Evolutionary conservation across 2,329 filamentous ascomycete genomes (phyloP), one percentile per base, ranked within the genome.

Genomic region (Penicillium crustosum): DNA sequence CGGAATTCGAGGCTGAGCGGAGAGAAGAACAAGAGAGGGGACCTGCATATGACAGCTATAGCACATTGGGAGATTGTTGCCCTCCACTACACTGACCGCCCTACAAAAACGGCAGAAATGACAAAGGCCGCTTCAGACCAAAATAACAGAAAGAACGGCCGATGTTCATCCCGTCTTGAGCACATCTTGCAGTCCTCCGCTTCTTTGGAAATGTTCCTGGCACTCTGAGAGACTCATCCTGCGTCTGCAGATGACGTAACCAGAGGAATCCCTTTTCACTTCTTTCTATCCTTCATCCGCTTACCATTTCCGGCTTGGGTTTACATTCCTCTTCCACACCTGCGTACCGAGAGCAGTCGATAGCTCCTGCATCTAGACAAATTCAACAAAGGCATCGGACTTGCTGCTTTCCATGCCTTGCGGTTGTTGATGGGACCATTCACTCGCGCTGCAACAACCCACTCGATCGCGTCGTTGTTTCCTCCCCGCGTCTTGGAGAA

Each of bases 51-150:
- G 57, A 55, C 57, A 59, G 55, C 57, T 55, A 53, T 49, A 57
- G 53, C 50, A 38, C 39, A 53, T 50, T 29, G 27, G 36, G 38
- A 50, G 63, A 61, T 65, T 59, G 65, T 66, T 67, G 62, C 63
- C 65, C 61, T 49, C 63, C 52, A 66, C 65, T 49, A 66, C 62
- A 33, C 54, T 52, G 49, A 64, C 65, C 65, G 65, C 65, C 64
- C 44, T 31, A 35, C 59, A 59, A 57, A 57, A 60, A 56, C 53
- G 65, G 65, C 65, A 67, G 57, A 66, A 64, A 53, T 23, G n/a
- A 57, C 48, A 44, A 58, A 33, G 55, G 36, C 54, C 54, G 38
- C 52, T 43, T 55, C 21, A 21, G 45, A 67, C 61, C 64, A 65
- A 64, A 67, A 65, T 66, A 67, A 62, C 60, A 61, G 51, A 53